Base-by-base conservation (phyloP, 768 basidiomycete genomes). In the Russula abietina region DNA sequence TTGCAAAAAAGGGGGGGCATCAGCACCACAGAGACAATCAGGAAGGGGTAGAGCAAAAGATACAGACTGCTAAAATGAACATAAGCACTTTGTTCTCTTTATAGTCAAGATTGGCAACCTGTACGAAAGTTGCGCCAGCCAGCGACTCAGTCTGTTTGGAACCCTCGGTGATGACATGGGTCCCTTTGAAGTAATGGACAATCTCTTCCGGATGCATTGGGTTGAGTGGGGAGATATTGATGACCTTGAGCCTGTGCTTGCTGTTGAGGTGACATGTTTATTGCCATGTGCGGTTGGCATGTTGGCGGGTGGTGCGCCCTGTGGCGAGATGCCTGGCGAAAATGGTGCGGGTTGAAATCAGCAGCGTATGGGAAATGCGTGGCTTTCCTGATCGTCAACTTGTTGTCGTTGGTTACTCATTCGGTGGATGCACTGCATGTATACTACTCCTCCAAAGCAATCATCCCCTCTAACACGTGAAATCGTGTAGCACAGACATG, bases 351-450 rank as follows among this genome's bases (percentile, higher is more conserved):
- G 67, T n/a, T n/a, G 65, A 71, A 8, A 77, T 83, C 59, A 73
- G 81, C 0, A 70, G 74, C 2, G 59, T 68, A 19, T 81, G 89
- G 43, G 70, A 71, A 39, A 62, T 63, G 2, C 67, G 71, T 22
- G 89, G 89, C 0, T 84, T 85, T 69, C 64, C 50, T 2, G 65
- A 74, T 5, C 80, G 87, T 38, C 81, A 73, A n/a, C 69, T 93
- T 2, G 76, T 93, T 24, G 83, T 78, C 5, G 75, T 93, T 4
- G 93, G 92, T 0, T 94, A 97, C 70, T 94, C 92, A 0, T 85
- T 91, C 57, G 91, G 94, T 22, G 93, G 89, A 2, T 86, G 85
- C 69, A 83, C 85, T 2, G 79, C 83, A 85, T 91, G 70, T 69
- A 89, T 78, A 52, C 48, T 49, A 19, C 36, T 55, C 10, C 9